phyloP scores from a whole-genome alignment of 2,329 filamentous ascomycete genomes.

The Sporothrix variecibatus region DNA sequence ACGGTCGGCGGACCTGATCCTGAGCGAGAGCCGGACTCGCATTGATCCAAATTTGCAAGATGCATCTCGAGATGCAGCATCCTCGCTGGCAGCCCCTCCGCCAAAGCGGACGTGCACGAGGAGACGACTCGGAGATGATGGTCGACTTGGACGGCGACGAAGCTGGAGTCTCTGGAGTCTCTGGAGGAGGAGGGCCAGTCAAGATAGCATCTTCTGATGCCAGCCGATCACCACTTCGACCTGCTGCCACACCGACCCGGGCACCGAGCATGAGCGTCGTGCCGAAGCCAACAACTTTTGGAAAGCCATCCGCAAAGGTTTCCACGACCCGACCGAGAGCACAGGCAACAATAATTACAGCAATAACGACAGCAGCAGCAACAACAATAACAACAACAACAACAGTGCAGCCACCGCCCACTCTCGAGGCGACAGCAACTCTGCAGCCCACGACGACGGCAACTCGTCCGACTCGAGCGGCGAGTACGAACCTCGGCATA shows the following conservation, averaged over 20 bases:
- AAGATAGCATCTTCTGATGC: not conserved
- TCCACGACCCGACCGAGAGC: not conserved
- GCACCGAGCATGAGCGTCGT: not conserved
- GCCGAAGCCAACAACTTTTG: slow-evolving; percentile 11
- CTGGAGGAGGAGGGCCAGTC: not conserved
- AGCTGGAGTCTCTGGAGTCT: not conserved
- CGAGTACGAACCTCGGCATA: slow-evolving; percentile 34
- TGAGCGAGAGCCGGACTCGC: not conserved
- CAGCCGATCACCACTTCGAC: not conserved
- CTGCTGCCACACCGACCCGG: not conserved
- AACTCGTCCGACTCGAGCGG: slow-evolving; percentile 20
- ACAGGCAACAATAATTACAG: not conserved
- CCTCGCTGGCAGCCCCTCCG: not conserved
- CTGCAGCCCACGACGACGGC: not conserved
- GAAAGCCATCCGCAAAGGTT: slow-evolving; percentile 11
- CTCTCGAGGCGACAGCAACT: not conserved
- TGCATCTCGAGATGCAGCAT: not conserved
- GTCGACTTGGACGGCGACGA: not conserved
- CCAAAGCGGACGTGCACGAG: not conserved
- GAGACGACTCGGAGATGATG: not conserved
- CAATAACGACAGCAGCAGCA: not conserved
- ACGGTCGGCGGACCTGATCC: not conserved
- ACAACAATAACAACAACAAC: not conserved
- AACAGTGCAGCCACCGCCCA: not conserved
- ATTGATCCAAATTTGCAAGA: not conserved